phyloP scores from a whole-genome alignment of 306 rosid species.

The Parietaria judaica region DNA sequence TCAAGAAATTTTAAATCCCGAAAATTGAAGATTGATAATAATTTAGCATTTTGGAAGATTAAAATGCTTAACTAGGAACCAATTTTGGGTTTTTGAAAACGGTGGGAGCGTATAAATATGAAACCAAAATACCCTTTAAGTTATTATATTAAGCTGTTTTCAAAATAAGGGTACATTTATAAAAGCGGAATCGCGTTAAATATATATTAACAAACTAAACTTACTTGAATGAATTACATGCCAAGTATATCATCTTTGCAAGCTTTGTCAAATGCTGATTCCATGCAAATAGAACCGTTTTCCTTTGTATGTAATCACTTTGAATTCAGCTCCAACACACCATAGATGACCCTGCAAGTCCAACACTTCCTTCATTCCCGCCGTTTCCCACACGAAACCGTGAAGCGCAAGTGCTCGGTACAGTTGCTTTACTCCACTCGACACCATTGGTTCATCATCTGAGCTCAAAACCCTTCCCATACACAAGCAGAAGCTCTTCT shows the following conservation, averaged over 20 bases:
- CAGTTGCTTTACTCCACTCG: conserved; percentile 76
- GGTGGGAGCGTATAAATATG: too few relatives aligned
- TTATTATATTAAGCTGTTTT: too few relatives aligned
- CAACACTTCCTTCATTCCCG: conserved; percentile 57
- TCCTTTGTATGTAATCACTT: conserved; percentile 54
- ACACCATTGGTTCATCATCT: conserved; percentile 51
- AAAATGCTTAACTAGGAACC: too few relatives aligned
- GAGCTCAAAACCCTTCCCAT: conserved; percentile 80
- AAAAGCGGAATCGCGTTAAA: too few relatives aligned
- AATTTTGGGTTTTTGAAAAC: too few relatives aligned
- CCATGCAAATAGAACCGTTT: conserved; percentile 49
- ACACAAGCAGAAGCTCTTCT: conserved; percentile 37
- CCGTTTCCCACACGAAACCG: conserved; percentile 78
- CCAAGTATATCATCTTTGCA: neutral
- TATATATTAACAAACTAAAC: too few relatives aligned
- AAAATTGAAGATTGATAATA: too few relatives aligned
- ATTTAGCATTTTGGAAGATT: too few relatives aligned
- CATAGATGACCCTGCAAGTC: conserved; percentile 80
- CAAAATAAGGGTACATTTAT: too few relatives aligned
- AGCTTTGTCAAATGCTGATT: conserved; percentile 35
- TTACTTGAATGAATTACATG: too few relatives aligned
- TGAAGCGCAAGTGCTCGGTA: conserved; percentile 65
- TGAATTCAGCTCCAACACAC: conserved; percentile 59
- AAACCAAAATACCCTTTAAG: too few relatives aligned
- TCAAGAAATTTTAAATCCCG: too few relatives aligned